phyloP scores from a whole-genome alignment of 768 basidiomycete species.

The Tricholoma hemisulphureum region DNA sequence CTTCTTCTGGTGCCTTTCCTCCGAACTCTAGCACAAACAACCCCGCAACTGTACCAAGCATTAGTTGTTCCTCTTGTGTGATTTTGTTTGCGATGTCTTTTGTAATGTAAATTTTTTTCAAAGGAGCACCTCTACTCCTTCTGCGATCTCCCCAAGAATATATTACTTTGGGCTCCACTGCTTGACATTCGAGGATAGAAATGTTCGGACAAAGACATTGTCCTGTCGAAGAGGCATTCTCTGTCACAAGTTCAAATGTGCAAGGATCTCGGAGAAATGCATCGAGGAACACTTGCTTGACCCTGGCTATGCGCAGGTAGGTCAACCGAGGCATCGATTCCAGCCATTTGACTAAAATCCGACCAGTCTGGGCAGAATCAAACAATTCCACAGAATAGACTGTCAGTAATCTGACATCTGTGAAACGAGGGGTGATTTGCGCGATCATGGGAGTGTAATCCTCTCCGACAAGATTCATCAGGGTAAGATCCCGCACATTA shows the following conservation, averaged over 20 bases:
- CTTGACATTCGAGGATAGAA: constrained; percentile 46
- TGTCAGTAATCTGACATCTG: constrained; percentile 53
- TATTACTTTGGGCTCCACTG: constrained; percentile 30
- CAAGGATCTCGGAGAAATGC: constrained; percentile 46
- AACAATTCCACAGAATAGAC: constrained; percentile 44
- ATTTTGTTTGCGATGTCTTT: constrained; percentile 25
- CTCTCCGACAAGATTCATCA: constrained; percentile 51
- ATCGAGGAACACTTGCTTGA: constrained; percentile 42
- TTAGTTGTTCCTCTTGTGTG: constrained; percentile 22
- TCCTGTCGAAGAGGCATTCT: constrained; percentile 3
- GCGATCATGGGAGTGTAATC: constrained; percentile 52
- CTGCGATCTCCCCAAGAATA: constrained; percentile 37
- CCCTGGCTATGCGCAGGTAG: constrained; percentile 49
- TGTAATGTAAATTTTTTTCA: constrained; percentile 49
- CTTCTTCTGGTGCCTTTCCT: constrained; percentile 48
- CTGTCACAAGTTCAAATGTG: constrained; percentile 8
- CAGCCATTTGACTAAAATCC: constrained; percentile 47
- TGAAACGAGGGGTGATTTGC: constrained; percentile 46
- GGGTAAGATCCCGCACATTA: constrained; percentile 52
- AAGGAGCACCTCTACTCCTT: constrained; percentile 38
- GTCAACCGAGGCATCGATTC: constrained; percentile 55
- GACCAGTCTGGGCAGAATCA: constrained; percentile 21
- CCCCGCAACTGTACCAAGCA: constrained; percentile 27
- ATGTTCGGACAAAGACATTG: constrained; percentile 45
- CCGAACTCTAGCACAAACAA: constrained; percentile 34